Evolutionary conservation across 495 filamentous ascomycete species (phyloP), one percentile per base, ranked within the genome.

Genomic region (Penicillium soppii): DNA sequence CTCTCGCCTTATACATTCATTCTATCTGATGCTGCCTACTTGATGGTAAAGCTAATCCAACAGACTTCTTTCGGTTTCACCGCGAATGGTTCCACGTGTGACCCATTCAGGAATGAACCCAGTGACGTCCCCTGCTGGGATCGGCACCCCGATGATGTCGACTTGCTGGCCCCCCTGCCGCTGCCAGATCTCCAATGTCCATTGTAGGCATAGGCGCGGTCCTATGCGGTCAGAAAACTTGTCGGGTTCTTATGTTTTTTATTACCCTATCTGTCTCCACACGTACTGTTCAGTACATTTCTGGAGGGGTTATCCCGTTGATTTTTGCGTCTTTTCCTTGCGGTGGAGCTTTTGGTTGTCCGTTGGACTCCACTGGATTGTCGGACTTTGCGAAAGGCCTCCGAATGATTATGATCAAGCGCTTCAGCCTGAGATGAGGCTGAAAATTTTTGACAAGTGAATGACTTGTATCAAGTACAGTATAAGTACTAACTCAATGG

Each of bases 141-240:
- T 62, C 59, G 56, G 56, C 59, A 50, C 22, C 25, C 33, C 50
- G 30, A 63, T 63, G 59, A 63, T 59, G 59, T 59, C 49, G 56
- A 54, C 51, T 43, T 20, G 46, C 54, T 46, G 45, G 22, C 41
- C 12, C n/a, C 39, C 22, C 21, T 50, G 13, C 40, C 36, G 54
- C 48, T 52, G 43, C 56, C 38, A 59, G 57, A 59, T 56, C 55
- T 39, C 27, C 40, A 27, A 7, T 7, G n/a, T 40, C 12, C 13
- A 22, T 30, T 10, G 36, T 52, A 23, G 37, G 47, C 13, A 46
- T 47, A 37, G 48, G 44, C 9, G 21, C 6, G 20, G 19, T 22
- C 37, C 15, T 20, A 20, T 35, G 27, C 15, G 37, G 41, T 27
- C 42, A 35, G 29, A 26, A 17, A 45, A 38, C 29, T 27, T 50